Conservation (phyloP, 345 rosid genomes). For the Trapa incisa region DNA sequence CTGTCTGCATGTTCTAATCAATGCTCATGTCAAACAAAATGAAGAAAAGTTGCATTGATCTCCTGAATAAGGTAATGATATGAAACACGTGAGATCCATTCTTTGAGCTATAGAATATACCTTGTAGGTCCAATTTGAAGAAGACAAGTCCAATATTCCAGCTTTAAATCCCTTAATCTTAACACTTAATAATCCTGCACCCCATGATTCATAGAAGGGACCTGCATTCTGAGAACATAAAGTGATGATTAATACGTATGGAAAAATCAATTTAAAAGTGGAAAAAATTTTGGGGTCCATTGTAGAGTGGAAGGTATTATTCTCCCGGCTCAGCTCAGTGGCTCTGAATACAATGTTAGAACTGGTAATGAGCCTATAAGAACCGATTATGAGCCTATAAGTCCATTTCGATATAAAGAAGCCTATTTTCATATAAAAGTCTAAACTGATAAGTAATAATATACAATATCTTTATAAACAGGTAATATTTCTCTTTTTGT, state of each 20-base stretch:
- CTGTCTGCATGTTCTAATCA: neutral
- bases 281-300: neutral
- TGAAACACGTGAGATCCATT: neutral
- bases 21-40: neutral
- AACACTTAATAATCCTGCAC: conserved; percentile 72
- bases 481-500: no score
- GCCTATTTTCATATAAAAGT: no score
- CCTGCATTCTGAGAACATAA: conserved; percentile 71
- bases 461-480: no score
- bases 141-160: conserved; percentile 61
- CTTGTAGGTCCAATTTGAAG: conserved; percentile 68
- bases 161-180: conserved; percentile 55
- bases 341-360: no score
- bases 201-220: conserved; percentile 61
- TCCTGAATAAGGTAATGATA: neutral
- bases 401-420: no score
- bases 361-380: no score
- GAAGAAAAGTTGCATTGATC: neutral
- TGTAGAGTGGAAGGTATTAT: no score
- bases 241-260: neutral
- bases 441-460: no score
- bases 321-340: no score
- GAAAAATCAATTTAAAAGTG: neutral
- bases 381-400: no score
- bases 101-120: conserved; percentile 18